These are phyloP conservation scores for Hyphopichia pseudoburtonii DNA, from an alignment of 1,139 yeast genomes.

Conservation along the genomic window DNA sequence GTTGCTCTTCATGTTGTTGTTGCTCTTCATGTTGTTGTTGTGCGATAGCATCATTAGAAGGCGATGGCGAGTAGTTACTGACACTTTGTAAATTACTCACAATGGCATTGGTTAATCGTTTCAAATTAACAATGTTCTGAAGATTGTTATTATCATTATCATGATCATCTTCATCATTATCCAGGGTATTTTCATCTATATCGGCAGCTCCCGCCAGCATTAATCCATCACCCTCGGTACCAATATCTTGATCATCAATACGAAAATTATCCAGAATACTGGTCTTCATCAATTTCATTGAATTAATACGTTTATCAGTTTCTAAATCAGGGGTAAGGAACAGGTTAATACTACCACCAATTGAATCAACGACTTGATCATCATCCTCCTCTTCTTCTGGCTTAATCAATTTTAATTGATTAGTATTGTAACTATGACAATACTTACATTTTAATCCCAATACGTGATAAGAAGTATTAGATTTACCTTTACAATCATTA, in stretches of 20 bases:
- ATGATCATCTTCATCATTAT: slow-evolving; percentile 12
- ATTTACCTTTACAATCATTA: slow-evolving; percentile 86
- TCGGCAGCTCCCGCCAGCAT: slow-evolving; percentile 2
- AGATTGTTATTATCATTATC: slow-evolving; percentile 17
- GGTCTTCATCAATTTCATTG: slow-evolving; percentile 36
- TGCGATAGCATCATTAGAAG: too few relatives aligned
- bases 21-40: too few relatives aligned
- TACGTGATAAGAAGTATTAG: slow-evolving; percentile 75
- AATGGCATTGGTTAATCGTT: slow-evolving; percentile 26
- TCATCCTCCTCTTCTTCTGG: slow-evolving; percentile 48
- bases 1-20: neutral
- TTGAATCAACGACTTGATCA: slow-evolving; percentile 11
- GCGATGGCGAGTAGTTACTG: neutral
- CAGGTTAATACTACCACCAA: neutral
- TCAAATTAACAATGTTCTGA: slow-evolving; percentile 27
- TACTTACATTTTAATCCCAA: slow-evolving; percentile 85
- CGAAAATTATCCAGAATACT: slow-evolving; percentile 40
- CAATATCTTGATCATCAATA: slow-evolving; percentile 25
- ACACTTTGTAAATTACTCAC: slow-evolving; percentile 10
- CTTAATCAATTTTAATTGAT: slow-evolving; percentile 63
- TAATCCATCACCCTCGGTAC: slow-evolving; percentile 18
- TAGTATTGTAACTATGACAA: slow-evolving; percentile 84
- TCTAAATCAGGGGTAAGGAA: neutral
- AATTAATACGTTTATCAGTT: slow-evolving; percentile 9
- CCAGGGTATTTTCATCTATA: slow-evolving; percentile 9